These are phyloP conservation scores for Onygenales sp. DNA, from an alignment of 2,329 filamentous ascomycete species.

Conservation along the genomic window DNA sequence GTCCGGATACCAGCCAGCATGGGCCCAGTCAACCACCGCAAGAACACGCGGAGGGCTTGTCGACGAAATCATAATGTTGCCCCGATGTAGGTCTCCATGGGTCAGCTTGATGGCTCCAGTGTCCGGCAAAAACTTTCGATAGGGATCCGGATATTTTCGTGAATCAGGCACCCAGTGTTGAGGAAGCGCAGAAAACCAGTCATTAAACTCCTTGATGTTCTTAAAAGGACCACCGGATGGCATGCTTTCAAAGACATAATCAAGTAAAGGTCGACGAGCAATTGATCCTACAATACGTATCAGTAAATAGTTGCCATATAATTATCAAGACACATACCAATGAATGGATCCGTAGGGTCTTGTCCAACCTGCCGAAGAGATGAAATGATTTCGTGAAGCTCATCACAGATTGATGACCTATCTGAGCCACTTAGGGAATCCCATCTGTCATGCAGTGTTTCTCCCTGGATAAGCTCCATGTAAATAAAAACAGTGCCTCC, in stretches of 20 bases:
- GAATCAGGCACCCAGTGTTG: constrained; percentile 10
- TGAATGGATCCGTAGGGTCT: constrained; percentile 12
- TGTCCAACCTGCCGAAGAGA: constrained; percentile 14
- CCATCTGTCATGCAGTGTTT: constrained; percentile 20
- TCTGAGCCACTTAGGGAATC: constrained; percentile 7
- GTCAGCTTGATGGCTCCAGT: constrained; percentile 22
- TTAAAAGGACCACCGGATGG: constrained; percentile 13
- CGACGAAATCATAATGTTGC: constrained; percentile 23
- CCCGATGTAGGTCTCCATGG: constrained; percentile 23
- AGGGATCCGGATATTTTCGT: constrained; percentile 11
- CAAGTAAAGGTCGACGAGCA: constrained; percentile 7
- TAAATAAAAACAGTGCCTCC: constrained; percentile 20
- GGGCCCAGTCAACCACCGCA: constrained; percentile 22
- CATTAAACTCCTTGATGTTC: constrained; percentile 16
- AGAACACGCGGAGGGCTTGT: constrained; percentile 14
- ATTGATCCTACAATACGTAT: constrained; percentile 12
- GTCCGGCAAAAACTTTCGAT: constrained; percentile 18
- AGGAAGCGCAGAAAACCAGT: constrained; percentile 19
- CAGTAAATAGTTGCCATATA: background rate
- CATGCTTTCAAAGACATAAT: constrained; percentile 15
- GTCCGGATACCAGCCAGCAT: constrained; percentile 25
- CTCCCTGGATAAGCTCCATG: constrained; percentile 23
- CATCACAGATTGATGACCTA: constrained; percentile 8
- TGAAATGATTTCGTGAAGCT: constrained; percentile 12
- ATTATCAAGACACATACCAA: constrained; percentile 12